Percentiles rank a stretch among this genome's conserved stretches.
phyloP scores from a whole-genome alignment of 306 rosid species.

The Acacia acuminata region DNA sequence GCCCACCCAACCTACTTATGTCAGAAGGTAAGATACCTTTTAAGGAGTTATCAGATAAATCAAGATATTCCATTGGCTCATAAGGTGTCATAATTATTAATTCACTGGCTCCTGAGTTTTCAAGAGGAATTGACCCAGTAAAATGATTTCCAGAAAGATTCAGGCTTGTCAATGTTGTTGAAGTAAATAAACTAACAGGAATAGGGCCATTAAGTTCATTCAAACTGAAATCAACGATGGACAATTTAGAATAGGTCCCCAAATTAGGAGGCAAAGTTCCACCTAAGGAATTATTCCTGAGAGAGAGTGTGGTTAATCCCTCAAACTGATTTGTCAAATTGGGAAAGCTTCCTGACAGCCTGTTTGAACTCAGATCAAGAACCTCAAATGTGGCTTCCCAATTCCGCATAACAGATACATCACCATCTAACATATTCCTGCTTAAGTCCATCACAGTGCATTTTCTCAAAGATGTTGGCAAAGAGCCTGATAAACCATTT shows the following conservation, averaged over 20 bases:
- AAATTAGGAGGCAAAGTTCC: conserved; percentile 71
- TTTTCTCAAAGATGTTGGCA: conserved; percentile 53
- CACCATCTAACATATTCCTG: conserved; percentile 64
- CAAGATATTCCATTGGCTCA: conserved; percentile 64
- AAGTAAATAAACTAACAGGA: conserved; percentile 74
- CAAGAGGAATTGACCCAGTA: conserved; percentile 72
- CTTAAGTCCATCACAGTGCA: conserved; percentile 66
- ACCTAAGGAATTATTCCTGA: conserved; percentile 51
- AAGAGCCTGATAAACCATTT: conserved; percentile 72
- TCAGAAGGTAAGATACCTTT: conserved; percentile 76
- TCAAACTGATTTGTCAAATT: conserved; percentile 46
- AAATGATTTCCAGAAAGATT: conserved; percentile 86
- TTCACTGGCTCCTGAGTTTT: conserved; percentile 69
- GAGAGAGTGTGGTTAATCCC: conserved; percentile 44
- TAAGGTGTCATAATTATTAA: conserved; percentile 63
- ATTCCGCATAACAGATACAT: conserved; percentile 59
- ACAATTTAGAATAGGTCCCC: conserved; percentile 59
- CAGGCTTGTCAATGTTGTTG: conserved; percentile 58
- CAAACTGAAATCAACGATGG: conserved; percentile 72
- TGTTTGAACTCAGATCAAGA: conserved; percentile 83
- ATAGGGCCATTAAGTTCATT: conserved; percentile 75
- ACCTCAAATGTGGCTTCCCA: conserved; percentile 75
- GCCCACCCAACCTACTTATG: conserved; percentile 64
- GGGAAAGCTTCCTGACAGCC: conserved; percentile 64
- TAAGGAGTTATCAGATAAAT: conserved; percentile 74